Base-by-base conservation (phyloP, 495 filamentous ascomycete species). In the Hypoxylon intermedium region DNA sequence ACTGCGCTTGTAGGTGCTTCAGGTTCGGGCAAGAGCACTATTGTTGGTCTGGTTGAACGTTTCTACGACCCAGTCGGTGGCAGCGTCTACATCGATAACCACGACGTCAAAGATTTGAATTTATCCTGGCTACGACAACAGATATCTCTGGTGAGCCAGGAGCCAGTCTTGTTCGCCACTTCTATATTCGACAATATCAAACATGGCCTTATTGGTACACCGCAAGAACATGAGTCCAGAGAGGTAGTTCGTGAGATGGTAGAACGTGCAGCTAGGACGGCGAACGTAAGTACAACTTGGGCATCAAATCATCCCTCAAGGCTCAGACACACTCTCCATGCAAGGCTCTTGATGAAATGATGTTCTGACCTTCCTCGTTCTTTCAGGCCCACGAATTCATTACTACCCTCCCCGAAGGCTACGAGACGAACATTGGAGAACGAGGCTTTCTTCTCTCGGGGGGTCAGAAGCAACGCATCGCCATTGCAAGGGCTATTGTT, bases 361-460 rank as follows among this genome's bases (percentile, higher is more conserved):
- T n/a, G n/a, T n/a, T n/a, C n/a, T n/a, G n/a, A n/a, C n/a, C n/a
- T n/a, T n/a, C n/a, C n/a, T n/a, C n/a, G n/a, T n/a, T n/a, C n/a
- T n/a, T n/a, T n/a, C n/a, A n/a, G n/a, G 93, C 93, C 2, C 92
- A 97, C 64, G 92, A 93, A 49, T 98, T 98, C 69, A 86, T 98
- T 65, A 83, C 74, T 11, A 75, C 77, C 13, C 92, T 94, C 74
- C 90, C 34, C 11, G 2, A 6, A 2, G 34, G 34, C 1, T 37
- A 37, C 6, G 1, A 1, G 3, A 37, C 34, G 1, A 37, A 5
- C 12, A 13, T 37, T 5, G 34, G 34, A 5, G 34, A 37, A 13
- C 1, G 34, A 2, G 34, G 34, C n/a, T 6, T 37, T 2, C 1
- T 3, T 1, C 34, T 37, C 2, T 15, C 12, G 3, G 34, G 34